Conservation (phyloP, 768 basidiomycete species). For the Kwoniella sp. region DNA sequence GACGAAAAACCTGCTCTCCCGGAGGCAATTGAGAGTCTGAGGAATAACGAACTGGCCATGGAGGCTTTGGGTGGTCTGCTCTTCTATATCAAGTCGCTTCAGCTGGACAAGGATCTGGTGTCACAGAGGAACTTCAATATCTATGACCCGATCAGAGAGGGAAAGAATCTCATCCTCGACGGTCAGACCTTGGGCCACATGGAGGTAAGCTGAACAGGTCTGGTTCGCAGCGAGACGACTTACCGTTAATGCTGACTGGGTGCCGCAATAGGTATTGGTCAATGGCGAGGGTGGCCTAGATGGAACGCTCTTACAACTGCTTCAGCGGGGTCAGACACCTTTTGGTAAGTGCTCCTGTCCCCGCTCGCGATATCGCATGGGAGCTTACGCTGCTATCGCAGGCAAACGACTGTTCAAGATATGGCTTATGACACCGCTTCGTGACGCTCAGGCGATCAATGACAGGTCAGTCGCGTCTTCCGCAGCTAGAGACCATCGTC, state of each 20-base stretch:
- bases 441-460: constrained; percentile 80
- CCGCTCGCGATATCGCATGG: neutral
- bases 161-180: constrained; percentile 82
- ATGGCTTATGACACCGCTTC: constrained; percentile 92
- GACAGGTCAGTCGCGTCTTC: constrained; percentile 64
- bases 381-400: constrained; percentile 44
- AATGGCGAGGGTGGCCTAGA: constrained; percentile 94
- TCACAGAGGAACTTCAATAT: constrained; percentile 97
- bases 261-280: constrained; percentile 64
- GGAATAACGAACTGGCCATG: constrained; percentile 67
- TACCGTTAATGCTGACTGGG: constrained; percentile 42
- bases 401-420: constrained; percentile 94
- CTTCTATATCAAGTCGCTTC: constrained; percentile 86
- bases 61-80: constrained; percentile 89
- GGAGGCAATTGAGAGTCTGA: constrained; percentile 73
- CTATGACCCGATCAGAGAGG: constrained; percentile 90
- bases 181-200: constrained; percentile 94
- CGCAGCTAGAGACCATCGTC: constrained; percentile 20
- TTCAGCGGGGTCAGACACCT: constrained; percentile 83
- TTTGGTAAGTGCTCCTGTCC: constrained; percentile 66
- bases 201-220: constrained; percentile 68
- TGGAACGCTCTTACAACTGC: constrained; percentile 79
- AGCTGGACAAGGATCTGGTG: constrained; percentile 92
- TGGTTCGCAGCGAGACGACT: too few species aligned
- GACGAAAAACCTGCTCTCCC: constrained; percentile 60